Evolutionary conservation across 164 flowering plant genomes (phyloP).

Genomic region (Dillenia turbinata): DNA sequence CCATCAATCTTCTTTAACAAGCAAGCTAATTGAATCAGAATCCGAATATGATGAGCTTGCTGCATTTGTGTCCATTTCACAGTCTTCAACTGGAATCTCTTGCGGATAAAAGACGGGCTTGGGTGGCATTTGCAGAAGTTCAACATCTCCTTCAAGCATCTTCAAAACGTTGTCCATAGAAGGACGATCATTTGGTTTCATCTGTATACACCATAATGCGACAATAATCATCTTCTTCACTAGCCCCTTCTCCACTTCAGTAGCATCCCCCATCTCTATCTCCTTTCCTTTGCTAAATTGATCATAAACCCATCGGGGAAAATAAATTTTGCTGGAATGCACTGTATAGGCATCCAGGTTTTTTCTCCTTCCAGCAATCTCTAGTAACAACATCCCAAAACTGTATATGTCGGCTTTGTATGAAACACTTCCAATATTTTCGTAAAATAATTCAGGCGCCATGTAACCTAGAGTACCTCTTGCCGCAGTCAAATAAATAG

Average conservation of each 20-base stretch:
- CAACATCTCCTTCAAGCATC: conserved; percentile 13
- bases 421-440: conserved; percentile 7
- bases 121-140: conserved; percentile 10
- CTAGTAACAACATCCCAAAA: conserved; percentile 21
- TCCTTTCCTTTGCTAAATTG: not conserved
- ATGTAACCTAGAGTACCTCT: conserved; percentile 17
- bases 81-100: no score
- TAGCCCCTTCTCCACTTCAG: conserved; percentile 2
- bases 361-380: conserved; percentile 12
- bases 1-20: no score
- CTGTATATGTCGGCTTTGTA: conserved; percentile 16
- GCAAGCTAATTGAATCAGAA: no score
- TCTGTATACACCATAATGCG: conserved; percentile 13
- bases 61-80: no score
- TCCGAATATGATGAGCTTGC: no score
- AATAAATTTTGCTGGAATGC: conserved; percentile 9
- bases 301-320: conserved; percentile 15
- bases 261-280: not conserved
- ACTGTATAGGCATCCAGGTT: not conserved
- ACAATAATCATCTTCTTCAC: conserved; percentile 11
- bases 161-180: conserved; percentile 8
- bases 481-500: conserved; percentile 8
- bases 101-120: not conserved
- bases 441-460: conserved; percentile 18
- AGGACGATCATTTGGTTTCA: conserved; percentile 11